phyloP scores from a whole-genome alignment of 352 stramenopile genomes.

The Peronospora farinosa region DNA sequence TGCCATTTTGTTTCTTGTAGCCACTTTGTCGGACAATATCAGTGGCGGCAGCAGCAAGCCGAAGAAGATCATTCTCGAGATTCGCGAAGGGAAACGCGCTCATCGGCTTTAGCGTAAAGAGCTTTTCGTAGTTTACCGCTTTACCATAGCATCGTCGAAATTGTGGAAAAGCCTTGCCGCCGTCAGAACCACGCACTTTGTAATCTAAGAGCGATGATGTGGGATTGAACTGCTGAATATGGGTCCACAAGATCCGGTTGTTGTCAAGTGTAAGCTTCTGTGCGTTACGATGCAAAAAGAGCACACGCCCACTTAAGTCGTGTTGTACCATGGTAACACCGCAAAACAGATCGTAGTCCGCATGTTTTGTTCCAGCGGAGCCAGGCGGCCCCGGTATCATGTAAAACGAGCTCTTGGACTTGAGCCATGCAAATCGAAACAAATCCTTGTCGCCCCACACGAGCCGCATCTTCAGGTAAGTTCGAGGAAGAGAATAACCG shows the following conservation, averaged over 20 bases:
- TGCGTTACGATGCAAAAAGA: slow-evolving; percentile 69
- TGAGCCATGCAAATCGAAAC: slow-evolving; percentile 76
- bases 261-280: slow-evolving; percentile 50
- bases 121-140: slow-evolving; percentile 59
- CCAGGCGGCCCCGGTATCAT: slow-evolving; percentile 50
- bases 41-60: no score
- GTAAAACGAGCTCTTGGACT: slow-evolving; percentile 56
- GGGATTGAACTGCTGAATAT: slow-evolving; percentile 44
- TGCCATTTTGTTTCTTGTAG: no score
- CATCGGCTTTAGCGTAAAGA: slow-evolving; percentile 44
- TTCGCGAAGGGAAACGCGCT: no score
- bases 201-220: slow-evolving; percentile 32
- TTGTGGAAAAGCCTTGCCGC: slow-evolving; percentile 58
- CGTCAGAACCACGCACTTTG: slow-evolving; percentile 54
- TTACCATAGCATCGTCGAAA: slow-evolving; percentile 67
- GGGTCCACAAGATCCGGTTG: slow-evolving; percentile 45
- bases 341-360: slow-evolving; percentile 56
- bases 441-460: slow-evolving; percentile 82
- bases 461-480: slow-evolving; percentile 29
- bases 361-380: slow-evolving; percentile 40
- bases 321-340: slow-evolving; percentile 25
- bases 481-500: slow-evolving; percentile 42
- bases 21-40: no score
- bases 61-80: no score
- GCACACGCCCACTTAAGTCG: slow-evolving; percentile 41